These are phyloP conservation scores for Phytophthora syringae DNA, from an alignment of 352 stramenopile genomes.

Conservation along the genomic window DNA sequence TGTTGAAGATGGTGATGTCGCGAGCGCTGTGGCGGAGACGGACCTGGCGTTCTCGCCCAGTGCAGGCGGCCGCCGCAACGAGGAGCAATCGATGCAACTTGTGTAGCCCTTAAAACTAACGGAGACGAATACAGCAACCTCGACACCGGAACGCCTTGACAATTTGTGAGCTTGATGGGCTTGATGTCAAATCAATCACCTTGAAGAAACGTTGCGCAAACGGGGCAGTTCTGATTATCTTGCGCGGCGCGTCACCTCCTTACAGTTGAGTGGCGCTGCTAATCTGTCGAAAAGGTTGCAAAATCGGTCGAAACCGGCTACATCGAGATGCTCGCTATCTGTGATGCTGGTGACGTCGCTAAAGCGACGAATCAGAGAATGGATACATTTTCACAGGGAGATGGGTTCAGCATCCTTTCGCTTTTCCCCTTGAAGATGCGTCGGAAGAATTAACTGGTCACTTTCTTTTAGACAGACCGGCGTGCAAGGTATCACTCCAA, in stretches of 20 bases:
- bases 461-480: conserved; percentile 25
- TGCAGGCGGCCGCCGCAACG: not conserved
- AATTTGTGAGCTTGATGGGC: not conserved
- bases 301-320: not conserved
- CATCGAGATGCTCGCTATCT: not conserved
- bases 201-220: not conserved
- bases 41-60: conserved; percentile 18
- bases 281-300: not conserved
- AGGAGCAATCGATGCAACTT: not conserved
- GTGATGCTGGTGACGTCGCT: not conserved
- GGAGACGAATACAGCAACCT: no score
- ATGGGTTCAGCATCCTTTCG: conserved; percentile 27
- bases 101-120: conserved; percentile 24
- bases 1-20: conserved; percentile 28
- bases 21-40: conserved; percentile 19
- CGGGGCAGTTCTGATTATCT: not conserved
- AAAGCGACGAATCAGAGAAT: not conserved
- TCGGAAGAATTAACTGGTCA: not conserved
- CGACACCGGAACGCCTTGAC: not conserved
- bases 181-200: not conserved
- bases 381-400: conserved; percentile 5
- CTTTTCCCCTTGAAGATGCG: conserved; percentile 4
- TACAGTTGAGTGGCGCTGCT: not conserved
- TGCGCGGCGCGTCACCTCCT: not conserved
- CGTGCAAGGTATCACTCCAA: conserved; percentile 13